Evolutionary conservation across 345 rosid species (phyloP).

Genomic region (Euclidium syriacum): DNA sequence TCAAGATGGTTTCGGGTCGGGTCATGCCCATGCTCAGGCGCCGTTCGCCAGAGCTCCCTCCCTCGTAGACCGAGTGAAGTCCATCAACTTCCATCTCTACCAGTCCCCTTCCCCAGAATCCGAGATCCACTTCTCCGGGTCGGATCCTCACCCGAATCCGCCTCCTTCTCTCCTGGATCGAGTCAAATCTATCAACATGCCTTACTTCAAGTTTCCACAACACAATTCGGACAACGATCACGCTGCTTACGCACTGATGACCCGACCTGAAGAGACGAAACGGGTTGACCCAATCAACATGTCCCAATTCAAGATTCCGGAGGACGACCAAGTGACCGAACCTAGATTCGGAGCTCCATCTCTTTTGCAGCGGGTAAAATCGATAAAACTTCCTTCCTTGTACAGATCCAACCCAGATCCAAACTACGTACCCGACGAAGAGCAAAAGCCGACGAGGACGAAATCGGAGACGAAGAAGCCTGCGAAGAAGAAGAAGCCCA

Average conservation of each 20-base stretch:
- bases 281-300: conserved; percentile 16
- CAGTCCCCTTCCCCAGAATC: conserved; percentile 17
- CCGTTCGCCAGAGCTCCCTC: conserved; percentile 43
- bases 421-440: neutral
- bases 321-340: neutral
- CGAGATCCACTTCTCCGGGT: conserved; percentile 15
- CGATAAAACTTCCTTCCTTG: conserved; percentile 40
- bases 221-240: conserved; percentile 23
- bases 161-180: conserved; percentile 52
- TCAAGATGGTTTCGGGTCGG: conserved; percentile 23
- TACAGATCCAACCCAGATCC: conserved; percentile 32
- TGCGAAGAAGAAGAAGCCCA: conserved; percentile 32
- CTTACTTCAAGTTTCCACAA: conserved; percentile 22
- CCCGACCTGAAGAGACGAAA: conserved; percentile 1
- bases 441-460: conserved; percentile 36
- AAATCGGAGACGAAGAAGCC: conserved; percentile 39
- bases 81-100: conserved; percentile 36
- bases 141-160: conserved; percentile 23
- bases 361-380: conserved; percentile 56
- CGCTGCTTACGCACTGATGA: conserved; percentile 15
- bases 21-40: conserved; percentile 26
- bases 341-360: conserved; percentile 33
- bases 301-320: neutral
- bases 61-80: conserved; percentile 43
- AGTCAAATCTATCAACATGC: conserved; percentile 52